Percentiles rank a stretch among this genome's conserved stretches.
Conservation (phyloP, 108 stramenopile genomes). For the Chaetoceros tenuissimus region DNA sequence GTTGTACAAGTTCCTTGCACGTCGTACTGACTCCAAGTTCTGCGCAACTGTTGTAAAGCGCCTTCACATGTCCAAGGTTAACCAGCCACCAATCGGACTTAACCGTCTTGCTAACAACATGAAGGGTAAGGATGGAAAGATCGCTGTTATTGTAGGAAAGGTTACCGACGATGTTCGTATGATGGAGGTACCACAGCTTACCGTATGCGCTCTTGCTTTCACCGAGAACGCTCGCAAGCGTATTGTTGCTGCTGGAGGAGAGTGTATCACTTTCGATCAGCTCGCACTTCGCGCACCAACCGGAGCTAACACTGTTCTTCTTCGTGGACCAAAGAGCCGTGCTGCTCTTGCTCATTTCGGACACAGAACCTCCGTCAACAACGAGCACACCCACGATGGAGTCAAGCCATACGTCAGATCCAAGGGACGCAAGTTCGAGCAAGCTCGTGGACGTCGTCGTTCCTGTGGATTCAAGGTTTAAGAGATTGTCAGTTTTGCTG, state of each 20-base stretch:
- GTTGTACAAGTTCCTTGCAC: conserved; percentile 96
- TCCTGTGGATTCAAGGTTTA: conserved; percentile 98
- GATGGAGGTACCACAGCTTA: conserved; percentile 89
- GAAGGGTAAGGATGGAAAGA: conserved; percentile 95
- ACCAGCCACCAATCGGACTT: conserved; percentile 94
- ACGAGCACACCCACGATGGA: conserved; percentile 87
- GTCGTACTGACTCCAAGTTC: conserved; percentile 97
- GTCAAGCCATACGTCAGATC: conserved; percentile 97
- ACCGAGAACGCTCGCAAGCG: conserved; percentile 97
- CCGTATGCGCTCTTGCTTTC: conserved; percentile 95
- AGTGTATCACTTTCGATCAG: conserved; percentile 99
- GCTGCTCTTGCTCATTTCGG: conserved; percentile 97
- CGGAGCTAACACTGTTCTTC: conserved; percentile 94
- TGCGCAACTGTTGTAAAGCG: conserved; percentile 93
- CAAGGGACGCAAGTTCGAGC: conserved; percentile 99
- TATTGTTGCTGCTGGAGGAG: conserved; percentile 96
- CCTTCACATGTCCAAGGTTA: conserved; percentile 97
- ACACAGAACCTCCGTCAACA: conserved; percentile 81
- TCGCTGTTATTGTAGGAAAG: conserved; percentile 95
- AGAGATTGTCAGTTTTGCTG: no score
- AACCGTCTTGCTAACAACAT: conserved; percentile 92
- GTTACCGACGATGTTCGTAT: conserved; percentile 99
- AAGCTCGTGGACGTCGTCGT: conserved; percentile 97
- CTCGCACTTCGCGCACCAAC: conserved; percentile 94
- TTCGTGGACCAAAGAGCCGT: conserved; percentile 97